A percentile compares a stretch with the other conserved stretches of the same genome.
Evolutionary conservation across 495 filamentous ascomycete species (phyloP).

Genomic region (Hyaloscypha bicolor): DNA sequence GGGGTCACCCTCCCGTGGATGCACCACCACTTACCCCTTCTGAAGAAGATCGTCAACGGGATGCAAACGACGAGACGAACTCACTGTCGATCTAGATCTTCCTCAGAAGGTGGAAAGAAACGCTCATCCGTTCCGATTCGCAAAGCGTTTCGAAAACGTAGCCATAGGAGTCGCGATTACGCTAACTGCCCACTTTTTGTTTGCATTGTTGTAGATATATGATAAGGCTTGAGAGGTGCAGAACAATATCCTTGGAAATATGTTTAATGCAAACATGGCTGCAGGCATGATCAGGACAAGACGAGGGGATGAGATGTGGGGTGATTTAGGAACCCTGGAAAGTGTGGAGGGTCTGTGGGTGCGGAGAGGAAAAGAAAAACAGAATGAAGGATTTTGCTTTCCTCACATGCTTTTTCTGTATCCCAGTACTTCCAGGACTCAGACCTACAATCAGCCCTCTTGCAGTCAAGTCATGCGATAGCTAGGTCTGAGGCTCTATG

Average conservation of each 20-base stretch:
- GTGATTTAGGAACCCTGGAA: background rate
- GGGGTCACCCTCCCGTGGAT: background rate
- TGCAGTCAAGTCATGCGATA: too few relatives aligned
- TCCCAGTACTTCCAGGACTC: background rate
- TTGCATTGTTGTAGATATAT: background rate
- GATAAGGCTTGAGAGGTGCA: background rate
- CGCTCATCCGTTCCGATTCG: background rate
- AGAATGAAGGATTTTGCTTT: background rate
- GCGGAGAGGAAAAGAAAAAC: background rate
- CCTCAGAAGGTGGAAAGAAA: background rate
- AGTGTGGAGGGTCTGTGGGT: background rate
- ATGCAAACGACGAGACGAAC: background rate
- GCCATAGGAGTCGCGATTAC: background rate
- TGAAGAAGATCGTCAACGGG: background rate
- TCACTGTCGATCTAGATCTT: background rate
- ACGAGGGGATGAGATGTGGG: background rate
- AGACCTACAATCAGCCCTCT: too few relatives aligned
- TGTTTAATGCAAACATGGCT: background rate
- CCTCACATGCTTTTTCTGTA: background rate
- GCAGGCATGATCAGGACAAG: background rate
- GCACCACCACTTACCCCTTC: background rate
- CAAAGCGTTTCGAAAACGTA: background rate
- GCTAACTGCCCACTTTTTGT: background rate
- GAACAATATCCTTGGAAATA: background rate
- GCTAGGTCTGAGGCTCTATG: too few relatives aligned